Conservation (phyloP, 1,139 yeast species). For the Ogataea hybrid region DNA sequence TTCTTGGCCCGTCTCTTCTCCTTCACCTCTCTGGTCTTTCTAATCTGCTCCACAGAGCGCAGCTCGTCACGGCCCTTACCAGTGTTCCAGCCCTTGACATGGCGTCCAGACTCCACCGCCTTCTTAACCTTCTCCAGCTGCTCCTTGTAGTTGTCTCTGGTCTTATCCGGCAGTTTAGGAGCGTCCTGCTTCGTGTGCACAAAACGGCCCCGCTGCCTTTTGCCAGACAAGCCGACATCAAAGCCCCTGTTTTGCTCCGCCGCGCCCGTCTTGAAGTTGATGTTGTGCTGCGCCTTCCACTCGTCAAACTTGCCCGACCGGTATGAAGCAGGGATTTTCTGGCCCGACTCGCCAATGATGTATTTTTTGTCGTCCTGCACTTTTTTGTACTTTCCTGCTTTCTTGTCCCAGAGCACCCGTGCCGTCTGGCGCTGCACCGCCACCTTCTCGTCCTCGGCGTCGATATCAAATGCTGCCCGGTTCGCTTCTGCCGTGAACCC, state of each 20-base stretch:
- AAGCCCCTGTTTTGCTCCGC: constrained; percentile 38
- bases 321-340: constrained; percentile 87
- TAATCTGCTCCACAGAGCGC: constrained; percentile 67
- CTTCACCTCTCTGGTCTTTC: constrained; percentile 68
- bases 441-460: constrained; percentile 66
- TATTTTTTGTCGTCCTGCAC: constrained; percentile 80
- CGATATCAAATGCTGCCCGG: constrained; percentile 81
- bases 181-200: constrained; percentile 75
- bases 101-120: constrained; percentile 74
- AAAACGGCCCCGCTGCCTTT: constrained; percentile 46
- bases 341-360: constrained; percentile 95
- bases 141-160: constrained; percentile 78
- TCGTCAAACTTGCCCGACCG: constrained; percentile 88
- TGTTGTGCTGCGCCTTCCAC: constrained; percentile 77
- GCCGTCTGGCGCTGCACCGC: constrained; percentile 56
- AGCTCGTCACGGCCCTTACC: constrained; percentile 50
- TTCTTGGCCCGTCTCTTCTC: constrained; percentile 82
- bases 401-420: constrained; percentile 89
- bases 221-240: constrained; percentile 27
- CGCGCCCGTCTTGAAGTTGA: constrained; percentile 56
- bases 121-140: constrained; percentile 82
- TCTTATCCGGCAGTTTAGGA: constrained; percentile 87
- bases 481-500: constrained; percentile 80
- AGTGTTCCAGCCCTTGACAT: constrained; percentile 66
- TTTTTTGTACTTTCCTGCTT: constrained; percentile 87